Evolutionary conservation across 495 filamentous ascomycete genomes (phyloP).

Genomic region (Astrocystis sublimbata): DNA sequence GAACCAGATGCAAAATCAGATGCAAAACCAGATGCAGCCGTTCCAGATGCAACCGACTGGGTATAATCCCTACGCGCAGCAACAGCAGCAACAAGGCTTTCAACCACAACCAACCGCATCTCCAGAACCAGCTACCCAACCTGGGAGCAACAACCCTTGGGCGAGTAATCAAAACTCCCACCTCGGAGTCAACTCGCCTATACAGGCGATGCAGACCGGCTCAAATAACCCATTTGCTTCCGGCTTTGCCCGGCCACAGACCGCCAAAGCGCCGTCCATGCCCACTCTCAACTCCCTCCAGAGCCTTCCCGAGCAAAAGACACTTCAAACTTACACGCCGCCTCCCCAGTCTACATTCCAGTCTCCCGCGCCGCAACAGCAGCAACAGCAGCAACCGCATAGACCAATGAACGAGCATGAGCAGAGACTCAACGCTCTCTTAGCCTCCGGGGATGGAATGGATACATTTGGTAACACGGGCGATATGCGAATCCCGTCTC

Average conservation of each 20-base stretch:
- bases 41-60: conserved; percentile 43
- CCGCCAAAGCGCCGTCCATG: conserved; percentile 55
- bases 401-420: conserved; percentile 71
- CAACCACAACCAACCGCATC: conserved; percentile 50
- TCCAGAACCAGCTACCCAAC: conserved; percentile 61
- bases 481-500: conserved; percentile 89
- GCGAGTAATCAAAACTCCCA: conserved; percentile 51
- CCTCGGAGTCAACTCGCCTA: conserved; percentile 39
- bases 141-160: conserved; percentile 89
- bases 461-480: conserved; percentile 98
- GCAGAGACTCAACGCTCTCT: conserved; percentile 84
- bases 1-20: conserved; percentile 51
- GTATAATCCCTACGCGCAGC: conserved; percentile 50
- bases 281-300: conserved; percentile 57
- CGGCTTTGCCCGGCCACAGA: conserved; percentile 44
- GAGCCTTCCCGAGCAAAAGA: conserved; percentile 70
- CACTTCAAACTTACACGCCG: conserved; percentile 53
- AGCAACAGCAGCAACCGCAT: conserved; percentile 46
- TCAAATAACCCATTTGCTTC: conserved; percentile 96
- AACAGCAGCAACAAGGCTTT: conserved; percentile 28
- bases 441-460: conserved; percentile 83
- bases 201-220: conserved; percentile 73
- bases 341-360: conserved; percentile 40
- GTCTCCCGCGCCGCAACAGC: conserved; percentile 27
- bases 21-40: conserved; percentile 55